These are phyloP conservation scores for Candida sphagnicola DNA, from an alignment of 805 yeast genomes.

Conservation along the genomic window DNA sequence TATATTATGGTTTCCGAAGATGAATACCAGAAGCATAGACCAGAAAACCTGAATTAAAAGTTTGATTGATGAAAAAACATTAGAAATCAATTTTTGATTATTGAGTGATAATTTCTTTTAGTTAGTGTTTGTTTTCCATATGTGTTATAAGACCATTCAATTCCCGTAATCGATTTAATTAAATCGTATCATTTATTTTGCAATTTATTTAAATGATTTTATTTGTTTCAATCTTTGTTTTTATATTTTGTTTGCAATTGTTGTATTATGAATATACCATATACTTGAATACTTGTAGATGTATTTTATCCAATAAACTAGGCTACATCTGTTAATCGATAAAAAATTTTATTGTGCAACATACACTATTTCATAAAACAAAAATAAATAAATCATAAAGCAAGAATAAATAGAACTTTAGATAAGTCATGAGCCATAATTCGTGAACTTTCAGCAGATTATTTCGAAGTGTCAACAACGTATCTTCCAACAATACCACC, in stretches of 20 bases:
- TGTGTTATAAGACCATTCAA: slow-evolving; percentile 1
- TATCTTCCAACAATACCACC: slow-evolving; percentile 43
- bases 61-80: background rate
- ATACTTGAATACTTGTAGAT: no score
- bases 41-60: slow-evolving; percentile 2
- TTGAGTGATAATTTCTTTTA: slow-evolving; percentile 5
- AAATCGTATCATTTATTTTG: background rate
- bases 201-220: slow-evolving; percentile 2
- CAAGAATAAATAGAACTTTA: background rate
- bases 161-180: background rate
- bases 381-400: slow-evolving; percentile 1
- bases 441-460: no score
- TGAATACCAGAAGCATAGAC: slow-evolving; percentile 20
- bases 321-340: background rate
- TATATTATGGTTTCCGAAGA: slow-evolving; percentile 37
- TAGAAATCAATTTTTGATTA: background rate
- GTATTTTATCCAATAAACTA: background rate
- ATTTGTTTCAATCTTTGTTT: slow-evolving; percentile 2
- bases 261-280: slow-evolving; percentile 5
- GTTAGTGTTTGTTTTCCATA: slow-evolving; percentile 2
- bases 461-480: slow-evolving; percentile 40
- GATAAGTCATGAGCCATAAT: background rate
- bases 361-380: background rate
- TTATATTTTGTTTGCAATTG: slow-evolving; percentile 6
- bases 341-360: background rate